Evolutionary conservation across 1,139 yeast genomes (phyloP).

Genomic region (Pichia sp.): DNA sequence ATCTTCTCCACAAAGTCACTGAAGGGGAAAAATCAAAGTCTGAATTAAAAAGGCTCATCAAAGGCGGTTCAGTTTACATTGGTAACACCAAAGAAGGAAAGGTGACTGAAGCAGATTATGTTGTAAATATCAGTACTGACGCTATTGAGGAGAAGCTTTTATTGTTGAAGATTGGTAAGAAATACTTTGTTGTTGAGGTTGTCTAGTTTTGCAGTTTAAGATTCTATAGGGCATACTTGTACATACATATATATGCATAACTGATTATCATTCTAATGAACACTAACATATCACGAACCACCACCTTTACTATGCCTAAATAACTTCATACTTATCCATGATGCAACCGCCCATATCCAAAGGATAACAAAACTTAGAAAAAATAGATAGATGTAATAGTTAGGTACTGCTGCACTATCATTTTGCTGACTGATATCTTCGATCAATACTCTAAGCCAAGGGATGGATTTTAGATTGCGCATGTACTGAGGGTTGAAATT

Average conservation of each 20-base stretch:
- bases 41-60: conserved; percentile 52
- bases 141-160: conserved; percentile 59
- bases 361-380: conserved; percentile 55
- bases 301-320: conserved; percentile 71
- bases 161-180: conserved; percentile 73
- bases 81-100: conserved; percentile 58
- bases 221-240: neutral
- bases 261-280: neutral
- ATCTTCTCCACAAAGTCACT: conserved; percentile 22
- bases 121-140: conserved; percentile 41
- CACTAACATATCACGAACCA: conserved; percentile 22
- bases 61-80: conserved; percentile 67
- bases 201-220: conserved; percentile 10
- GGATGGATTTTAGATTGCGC: neutral
- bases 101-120: conserved; percentile 46
- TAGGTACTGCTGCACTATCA: conserved; percentile 22
- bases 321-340: conserved; percentile 76
- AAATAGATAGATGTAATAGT: conserved; percentile 47
- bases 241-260: conserved; percentile 1
- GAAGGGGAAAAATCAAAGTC: conserved; percentile 41
- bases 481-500: conserved; percentile 12
- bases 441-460: conserved; percentile 6
- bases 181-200: conserved; percentile 53
- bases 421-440: conserved; percentile 17
- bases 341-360: conserved; percentile 74